phyloP scores from a whole-genome alignment of 2,329 filamentous ascomycete species.

The Tolypocladium pustulatum region DNA sequence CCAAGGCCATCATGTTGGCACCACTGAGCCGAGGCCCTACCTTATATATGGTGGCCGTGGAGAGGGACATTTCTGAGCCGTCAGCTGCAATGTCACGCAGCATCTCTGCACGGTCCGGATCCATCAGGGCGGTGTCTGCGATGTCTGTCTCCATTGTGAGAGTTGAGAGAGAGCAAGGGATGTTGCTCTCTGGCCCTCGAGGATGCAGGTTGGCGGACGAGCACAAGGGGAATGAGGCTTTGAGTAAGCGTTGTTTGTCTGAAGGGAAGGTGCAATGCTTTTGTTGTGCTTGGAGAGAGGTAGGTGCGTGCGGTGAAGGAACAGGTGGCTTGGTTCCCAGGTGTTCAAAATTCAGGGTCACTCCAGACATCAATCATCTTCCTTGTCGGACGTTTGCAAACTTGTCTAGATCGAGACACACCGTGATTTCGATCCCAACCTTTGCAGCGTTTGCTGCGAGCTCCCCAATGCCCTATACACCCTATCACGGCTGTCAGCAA shows the following conservation, averaged over 20 bases:
- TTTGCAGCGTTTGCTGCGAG: too few relatives aligned
- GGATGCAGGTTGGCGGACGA: too few relatives aligned
- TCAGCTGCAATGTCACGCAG: constrained; percentile 7
- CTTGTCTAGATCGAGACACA: neutral
- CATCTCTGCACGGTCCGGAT: constrained; percentile 16
- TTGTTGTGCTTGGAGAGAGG: neutral
- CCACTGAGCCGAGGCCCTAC: neutral
- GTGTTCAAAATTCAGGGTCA: too few relatives aligned
- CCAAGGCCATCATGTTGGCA: neutral
- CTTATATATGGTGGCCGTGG: neutral
- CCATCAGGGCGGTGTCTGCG: constrained; percentile 7
- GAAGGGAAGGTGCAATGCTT: neutral
- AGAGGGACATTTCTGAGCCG: neutral
- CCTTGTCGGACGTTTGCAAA: neutral
- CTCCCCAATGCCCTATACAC: too few relatives aligned
- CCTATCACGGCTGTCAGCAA: too few relatives aligned
- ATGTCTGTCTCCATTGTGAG: neutral
- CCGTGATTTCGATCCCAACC: neutral
- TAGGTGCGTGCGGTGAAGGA: neutral
- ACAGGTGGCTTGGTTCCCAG: neutral
- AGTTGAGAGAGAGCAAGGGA: neutral
- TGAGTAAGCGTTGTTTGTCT: too few relatives aligned
- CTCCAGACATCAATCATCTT: neutral
- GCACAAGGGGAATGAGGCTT: neutral
- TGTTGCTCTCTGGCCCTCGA: neutral